Evolutionary conservation across 1,284 basidiomycete species (phyloP).

Genomic region (Cryptococcus hybrid): DNA sequence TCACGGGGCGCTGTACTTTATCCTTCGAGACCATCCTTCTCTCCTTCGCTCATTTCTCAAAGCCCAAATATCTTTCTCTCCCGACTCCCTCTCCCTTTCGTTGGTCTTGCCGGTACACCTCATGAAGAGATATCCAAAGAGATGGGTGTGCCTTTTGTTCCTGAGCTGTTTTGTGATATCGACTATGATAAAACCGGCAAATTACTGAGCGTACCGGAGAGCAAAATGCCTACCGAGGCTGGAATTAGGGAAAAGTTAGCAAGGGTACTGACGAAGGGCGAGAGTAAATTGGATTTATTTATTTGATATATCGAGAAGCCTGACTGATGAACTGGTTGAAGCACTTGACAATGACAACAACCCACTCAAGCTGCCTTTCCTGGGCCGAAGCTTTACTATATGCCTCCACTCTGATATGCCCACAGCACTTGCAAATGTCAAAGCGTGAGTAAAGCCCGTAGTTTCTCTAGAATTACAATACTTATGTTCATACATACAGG

Average conservation of each 20-base stretch:
- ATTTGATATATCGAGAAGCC: neutral
- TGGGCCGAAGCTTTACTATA: neutral
- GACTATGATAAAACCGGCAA: neutral
- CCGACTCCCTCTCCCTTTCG: neutral
- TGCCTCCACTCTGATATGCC: slow-evolving; percentile 1
- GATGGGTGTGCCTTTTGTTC: neutral
- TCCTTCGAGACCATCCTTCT: neutral
- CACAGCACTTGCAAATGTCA: neutral
- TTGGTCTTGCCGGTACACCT: slow-evolving; percentile 1
- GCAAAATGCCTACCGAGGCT: neutral
- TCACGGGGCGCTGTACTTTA: slow-evolving; percentile 1
- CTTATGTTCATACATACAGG: neutral
- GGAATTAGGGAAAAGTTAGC: neutral
- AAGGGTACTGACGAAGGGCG: neutral
- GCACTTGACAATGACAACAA: neutral
- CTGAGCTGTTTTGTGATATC: neutral
- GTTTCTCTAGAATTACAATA: neutral
- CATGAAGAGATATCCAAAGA: slow-evolving; percentile 1
- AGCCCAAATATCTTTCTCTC: neutral
- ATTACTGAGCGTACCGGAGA: neutral
- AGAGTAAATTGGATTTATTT: neutral
- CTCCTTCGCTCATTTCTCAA: slow-evolving; percentile 1
- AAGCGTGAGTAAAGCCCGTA: neutral
- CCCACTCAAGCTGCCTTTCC: neutral
- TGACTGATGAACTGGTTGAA: neutral